A percentile compares a stretch with the other conserved stretches of the same genome.
Evolutionary conservation across 208 protist genomes (phyloP).

Genomic region (Acanthamoeba castellanii): DNA sequence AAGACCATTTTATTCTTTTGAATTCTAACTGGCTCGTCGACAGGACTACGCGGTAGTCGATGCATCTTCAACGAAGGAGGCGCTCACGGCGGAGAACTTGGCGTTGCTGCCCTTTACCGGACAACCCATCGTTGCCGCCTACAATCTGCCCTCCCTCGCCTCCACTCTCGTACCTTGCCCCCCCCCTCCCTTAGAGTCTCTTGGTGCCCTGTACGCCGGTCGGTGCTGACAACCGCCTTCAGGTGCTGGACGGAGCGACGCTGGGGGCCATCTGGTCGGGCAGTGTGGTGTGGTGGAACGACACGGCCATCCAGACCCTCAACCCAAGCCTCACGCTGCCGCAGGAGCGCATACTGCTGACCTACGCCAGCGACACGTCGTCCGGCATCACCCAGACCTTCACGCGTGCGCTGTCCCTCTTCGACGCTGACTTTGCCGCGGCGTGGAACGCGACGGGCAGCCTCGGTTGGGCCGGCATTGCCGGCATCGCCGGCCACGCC

Average conservation of each 20-base stretch:
- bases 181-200: neutral
- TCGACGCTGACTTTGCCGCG: neutral
- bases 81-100: neutral
- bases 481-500: conserved; percentile 20
- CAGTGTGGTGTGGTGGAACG: conserved; percentile 9
- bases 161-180: neutral
- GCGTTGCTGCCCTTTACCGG: neutral
- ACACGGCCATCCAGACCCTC: conserved; percentile 15
- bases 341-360: neutral
- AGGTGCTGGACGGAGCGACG: neutral
- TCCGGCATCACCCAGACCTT: neutral
- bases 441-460: neutral
- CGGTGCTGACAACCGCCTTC: neutral
- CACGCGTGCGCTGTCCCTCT: neutral
- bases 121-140: neutral
- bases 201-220: neutral
- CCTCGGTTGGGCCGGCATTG: neutral
- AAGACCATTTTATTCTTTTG: neutral
- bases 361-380: conserved; percentile 14
- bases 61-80: neutral
- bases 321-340: neutral
- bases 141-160: neutral
- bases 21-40: accelerated
- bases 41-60: neutral
- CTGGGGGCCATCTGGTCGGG: neutral